Percentiles rank a stretch among this genome's conserved stretches.
Conservation (phyloP, 345 rosid genomes). For the Rhizophora mangle region DNA sequence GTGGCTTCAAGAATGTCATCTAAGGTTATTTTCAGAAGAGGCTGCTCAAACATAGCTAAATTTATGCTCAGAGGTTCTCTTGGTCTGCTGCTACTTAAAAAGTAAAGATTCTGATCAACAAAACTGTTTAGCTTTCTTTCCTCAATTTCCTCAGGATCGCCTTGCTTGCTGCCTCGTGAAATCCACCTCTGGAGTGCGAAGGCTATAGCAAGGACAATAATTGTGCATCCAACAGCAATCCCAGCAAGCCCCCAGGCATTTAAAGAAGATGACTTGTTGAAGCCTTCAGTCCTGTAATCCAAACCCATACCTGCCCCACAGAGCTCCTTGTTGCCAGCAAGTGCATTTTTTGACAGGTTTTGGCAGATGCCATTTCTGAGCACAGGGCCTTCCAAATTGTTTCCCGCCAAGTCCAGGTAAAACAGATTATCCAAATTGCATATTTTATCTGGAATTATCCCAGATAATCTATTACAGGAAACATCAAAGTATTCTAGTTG, state of each 20-base stretch:
- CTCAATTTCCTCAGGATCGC: conserved; percentile 45
- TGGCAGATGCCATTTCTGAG: conserved; percentile 58
- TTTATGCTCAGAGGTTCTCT: conserved; percentile 87
- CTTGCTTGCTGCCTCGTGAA: conserved; percentile 30
- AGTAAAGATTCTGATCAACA: conserved; percentile 51
- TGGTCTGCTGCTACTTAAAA: conserved; percentile 66
- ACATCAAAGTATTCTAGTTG: conserved; percentile 67
- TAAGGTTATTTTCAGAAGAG: conserved; percentile 66
- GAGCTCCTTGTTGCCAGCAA: conserved; percentile 60
- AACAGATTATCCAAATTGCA: conserved; percentile 49
- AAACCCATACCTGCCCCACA: conserved; percentile 48
- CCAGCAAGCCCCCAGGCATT: conserved; percentile 55
- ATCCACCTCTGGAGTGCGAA: conserved; percentile 46
- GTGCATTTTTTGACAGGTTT: conserved; percentile 40
- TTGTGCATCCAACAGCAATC: conserved; percentile 36
- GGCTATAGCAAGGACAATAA: conserved; percentile 33
- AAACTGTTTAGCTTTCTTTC: conserved; percentile 53
- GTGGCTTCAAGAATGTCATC: conserved; percentile 78
- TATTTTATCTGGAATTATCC: conserved; percentile 56
- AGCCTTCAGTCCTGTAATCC: conserved; percentile 42
- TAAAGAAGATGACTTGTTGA: conserved; percentile 29
- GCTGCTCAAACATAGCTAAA: conserved; percentile 79
- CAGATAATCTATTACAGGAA: conserved; percentile 58
- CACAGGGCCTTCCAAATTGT: conserved; percentile 60
- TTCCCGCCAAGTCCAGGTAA: conserved; percentile 51